Conservation (phyloP, 2,329 filamentous ascomycete genomes). For the Fusarium floridanum region DNA sequence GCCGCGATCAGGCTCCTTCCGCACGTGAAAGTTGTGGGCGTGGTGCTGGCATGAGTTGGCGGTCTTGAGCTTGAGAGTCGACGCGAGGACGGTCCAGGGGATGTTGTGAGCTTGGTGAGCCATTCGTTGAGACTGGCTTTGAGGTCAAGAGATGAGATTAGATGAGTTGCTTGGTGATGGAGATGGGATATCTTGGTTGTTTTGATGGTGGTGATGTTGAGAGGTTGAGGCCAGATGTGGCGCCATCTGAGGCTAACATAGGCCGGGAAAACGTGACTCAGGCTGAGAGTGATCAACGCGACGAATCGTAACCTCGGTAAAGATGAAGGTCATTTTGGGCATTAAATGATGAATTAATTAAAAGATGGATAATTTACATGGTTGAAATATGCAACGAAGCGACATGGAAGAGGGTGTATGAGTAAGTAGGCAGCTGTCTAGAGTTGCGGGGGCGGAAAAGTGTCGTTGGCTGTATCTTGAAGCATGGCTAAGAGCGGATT, state of each 20-base stretch:
- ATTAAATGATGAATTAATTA: background rate
- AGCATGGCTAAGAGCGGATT: background rate
- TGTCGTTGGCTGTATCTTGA: background rate
- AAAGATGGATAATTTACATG: background rate
- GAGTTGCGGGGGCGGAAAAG: background rate
- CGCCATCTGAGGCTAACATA: background rate
- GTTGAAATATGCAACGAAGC: background rate
- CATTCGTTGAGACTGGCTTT: constrained; percentile 10
- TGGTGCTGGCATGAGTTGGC: constrained; percentile 20
- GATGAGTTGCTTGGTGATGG: background rate
- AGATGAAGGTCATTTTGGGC: background rate
- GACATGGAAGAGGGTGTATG: background rate
- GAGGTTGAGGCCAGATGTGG: background rate
- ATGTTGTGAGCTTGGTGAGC: constrained; percentile 20
- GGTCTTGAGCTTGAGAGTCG: constrained; percentile 13
- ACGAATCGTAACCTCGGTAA: background rate
- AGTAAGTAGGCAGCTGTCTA: background rate
- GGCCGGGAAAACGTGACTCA: constrained; percentile 1
- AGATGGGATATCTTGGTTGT: background rate
- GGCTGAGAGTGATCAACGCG: background rate
- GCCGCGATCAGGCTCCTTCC: background rate
- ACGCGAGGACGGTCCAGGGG: constrained; percentile 25
- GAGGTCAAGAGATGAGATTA: background rate
- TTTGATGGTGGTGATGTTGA: background rate
- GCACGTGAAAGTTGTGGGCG: constrained; percentile 22